Conservation (phyloP, 495 filamentous ascomycete species). For the Trichoderma erinaceum region DNA sequence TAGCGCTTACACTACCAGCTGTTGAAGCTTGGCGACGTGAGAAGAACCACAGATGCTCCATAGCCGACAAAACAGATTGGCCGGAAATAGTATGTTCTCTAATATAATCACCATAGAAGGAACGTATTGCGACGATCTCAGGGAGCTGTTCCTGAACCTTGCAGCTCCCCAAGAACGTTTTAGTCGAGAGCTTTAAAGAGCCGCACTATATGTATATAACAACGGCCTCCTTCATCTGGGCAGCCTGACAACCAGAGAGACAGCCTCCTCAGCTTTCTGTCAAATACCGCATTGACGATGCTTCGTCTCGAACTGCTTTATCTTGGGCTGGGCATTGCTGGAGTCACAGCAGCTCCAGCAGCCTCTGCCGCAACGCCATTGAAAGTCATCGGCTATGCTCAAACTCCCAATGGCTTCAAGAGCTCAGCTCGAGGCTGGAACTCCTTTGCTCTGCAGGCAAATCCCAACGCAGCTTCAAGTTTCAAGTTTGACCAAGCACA, state of each 20-base stretch:
- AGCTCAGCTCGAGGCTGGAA: not conserved
- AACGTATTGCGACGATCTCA: not conserved
- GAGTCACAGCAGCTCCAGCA: not conserved
- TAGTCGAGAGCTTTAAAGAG: not conserved
- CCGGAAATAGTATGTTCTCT: not conserved
- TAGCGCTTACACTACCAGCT: not conserved
- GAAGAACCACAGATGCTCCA: not conserved
- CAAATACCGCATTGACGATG: not conserved
- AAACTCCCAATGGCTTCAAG: not conserved
- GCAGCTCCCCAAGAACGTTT: not conserved
- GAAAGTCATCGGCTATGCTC: constrained; percentile 7
- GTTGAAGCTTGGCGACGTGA: not conserved
- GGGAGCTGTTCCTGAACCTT: not conserved
- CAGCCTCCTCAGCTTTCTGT: not conserved
- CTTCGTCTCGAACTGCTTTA: not conserved
- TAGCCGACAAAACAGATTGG: not conserved
- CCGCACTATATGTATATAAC: no score
- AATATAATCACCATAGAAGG: not conserved
- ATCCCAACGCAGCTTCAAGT: not conserved
- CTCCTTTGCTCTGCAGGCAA: not conserved
- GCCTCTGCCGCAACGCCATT: not conserved
- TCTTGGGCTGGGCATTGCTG: not conserved
- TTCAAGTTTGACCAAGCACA: constrained; percentile 1
- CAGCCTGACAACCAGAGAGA: not conserved
- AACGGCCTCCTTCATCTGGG: no score